These are phyloP conservation scores for Starmerella scarabaei DNA, from an alignment of 805 yeast species.

Conservation along the genomic window DNA sequence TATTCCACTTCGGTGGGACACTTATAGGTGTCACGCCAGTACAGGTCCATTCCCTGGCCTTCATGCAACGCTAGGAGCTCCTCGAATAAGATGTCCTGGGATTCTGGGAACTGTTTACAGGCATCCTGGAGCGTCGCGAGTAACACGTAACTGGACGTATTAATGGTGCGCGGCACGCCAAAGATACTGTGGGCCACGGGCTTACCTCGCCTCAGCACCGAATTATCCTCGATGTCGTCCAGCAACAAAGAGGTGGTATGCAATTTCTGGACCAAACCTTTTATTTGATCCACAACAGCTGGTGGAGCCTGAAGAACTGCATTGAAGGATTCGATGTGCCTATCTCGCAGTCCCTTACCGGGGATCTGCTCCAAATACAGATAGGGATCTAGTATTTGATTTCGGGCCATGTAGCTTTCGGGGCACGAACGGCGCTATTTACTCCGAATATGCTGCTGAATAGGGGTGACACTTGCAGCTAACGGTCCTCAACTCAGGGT, in stretches of 20 bases:
- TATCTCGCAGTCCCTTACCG: conserved; percentile 45
- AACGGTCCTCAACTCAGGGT: conserved; percentile 1
- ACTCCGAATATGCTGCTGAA: too few relatives aligned
- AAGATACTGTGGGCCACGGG: conserved; percentile 67
- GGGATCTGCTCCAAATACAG: conserved; percentile 36
- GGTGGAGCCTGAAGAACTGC: conserved; percentile 35
- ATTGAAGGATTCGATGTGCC: conserved; percentile 42
- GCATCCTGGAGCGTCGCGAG: conserved; percentile 52
- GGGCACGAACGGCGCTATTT: too few relatives aligned
- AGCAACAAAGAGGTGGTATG: conserved; percentile 58
- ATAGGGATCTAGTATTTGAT: conserved; percentile 34
- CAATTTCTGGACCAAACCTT: conserved; percentile 41
- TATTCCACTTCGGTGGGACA: conserved; percentile 57
- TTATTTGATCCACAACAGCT: conserved; percentile 31
- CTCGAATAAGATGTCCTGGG: conserved; percentile 40
- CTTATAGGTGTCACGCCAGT: conserved; percentile 61
- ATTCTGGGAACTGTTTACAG: conserved; percentile 25
- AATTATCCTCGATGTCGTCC: conserved; percentile 81
- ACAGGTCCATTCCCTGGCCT: conserved; percentile 82
- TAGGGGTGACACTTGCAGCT: too few relatives aligned
- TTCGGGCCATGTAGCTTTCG: too few relatives aligned
- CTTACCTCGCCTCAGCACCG: conserved; percentile 57
- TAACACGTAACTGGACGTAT: conserved; percentile 72
- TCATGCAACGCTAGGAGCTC: conserved; percentile 72
- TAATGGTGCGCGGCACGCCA: conserved; percentile 71